These are phyloP conservation scores for Penicillium pancosmium DNA, from an alignment of 495 filamentous ascomycete genomes.

Conservation along the genomic window DNA sequence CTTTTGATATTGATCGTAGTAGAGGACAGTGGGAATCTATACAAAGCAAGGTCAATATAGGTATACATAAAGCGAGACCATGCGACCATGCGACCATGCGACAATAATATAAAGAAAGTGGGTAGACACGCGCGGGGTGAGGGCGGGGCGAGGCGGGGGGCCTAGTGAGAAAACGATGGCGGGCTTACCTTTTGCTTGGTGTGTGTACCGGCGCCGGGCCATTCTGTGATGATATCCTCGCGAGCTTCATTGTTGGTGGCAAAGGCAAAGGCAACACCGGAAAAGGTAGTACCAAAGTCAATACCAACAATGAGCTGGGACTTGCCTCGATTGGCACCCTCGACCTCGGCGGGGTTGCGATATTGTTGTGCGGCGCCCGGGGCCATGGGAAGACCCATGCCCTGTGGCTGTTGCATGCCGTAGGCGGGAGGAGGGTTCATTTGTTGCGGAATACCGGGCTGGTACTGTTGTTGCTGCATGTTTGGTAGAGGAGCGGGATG, in stretches of 20 bases:
- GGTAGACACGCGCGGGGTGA: neutral
- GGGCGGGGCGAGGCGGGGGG: constrained; percentile 3
- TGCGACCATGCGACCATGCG: neutral
- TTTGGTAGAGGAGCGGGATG: constrained; percentile 66
- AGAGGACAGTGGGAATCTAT: constrained; percentile 78
- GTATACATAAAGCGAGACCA: no score
- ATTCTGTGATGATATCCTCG: constrained; percentile 80
- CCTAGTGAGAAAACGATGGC: neutral
- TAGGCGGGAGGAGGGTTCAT: constrained; percentile 56
- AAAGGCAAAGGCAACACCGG: constrained; percentile 78
- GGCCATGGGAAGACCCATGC: constrained; percentile 40
- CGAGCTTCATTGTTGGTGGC: constrained; percentile 75
- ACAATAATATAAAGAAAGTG: neutral
- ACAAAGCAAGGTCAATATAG: no score
- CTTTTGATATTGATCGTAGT: constrained; percentile 82
- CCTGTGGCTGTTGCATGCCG: constrained; percentile 47
- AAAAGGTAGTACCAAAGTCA: constrained; percentile 79
- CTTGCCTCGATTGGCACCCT: constrained; percentile 76
- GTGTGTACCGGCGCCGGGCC: constrained; percentile 76
- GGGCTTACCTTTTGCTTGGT: constrained; percentile 71
- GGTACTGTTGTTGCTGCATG: constrained; percentile 54
- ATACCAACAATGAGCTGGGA: constrained; percentile 73
- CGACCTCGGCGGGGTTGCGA: constrained; percentile 71
- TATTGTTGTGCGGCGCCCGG: constrained; percentile 48
- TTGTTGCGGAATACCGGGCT: constrained; percentile 49